These are phyloP conservation scores for Pythium chondricola DNA, from an alignment of 352 stramenopile genomes.

Conservation along the genomic window DNA sequence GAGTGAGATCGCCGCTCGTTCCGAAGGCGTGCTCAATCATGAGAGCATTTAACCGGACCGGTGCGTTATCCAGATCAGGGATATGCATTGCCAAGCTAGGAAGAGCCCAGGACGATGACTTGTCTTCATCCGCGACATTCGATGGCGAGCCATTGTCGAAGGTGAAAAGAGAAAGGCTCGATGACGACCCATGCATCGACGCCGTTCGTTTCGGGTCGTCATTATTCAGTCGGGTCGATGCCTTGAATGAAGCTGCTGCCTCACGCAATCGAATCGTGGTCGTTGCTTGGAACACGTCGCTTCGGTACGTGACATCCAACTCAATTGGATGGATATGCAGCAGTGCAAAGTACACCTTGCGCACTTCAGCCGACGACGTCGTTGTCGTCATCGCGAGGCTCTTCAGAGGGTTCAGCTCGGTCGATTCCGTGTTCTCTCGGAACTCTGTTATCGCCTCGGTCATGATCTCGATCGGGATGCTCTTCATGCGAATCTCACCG, in stretches of 20 bases:
- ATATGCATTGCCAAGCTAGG: slow-evolving; percentile 86
- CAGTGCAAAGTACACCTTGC: slow-evolving; percentile 86
- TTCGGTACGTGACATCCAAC: slow-evolving; percentile 85
- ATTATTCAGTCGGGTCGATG: slow-evolving; percentile 7
- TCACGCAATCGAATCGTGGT: slow-evolving; percentile 55
- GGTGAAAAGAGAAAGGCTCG: slow-evolving; percentile 23
- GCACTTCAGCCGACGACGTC: slow-evolving; percentile 59
- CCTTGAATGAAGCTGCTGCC: slow-evolving; percentile 26
- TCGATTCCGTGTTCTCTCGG: slow-evolving; percentile 67
- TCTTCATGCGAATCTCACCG: slow-evolving; percentile 78
- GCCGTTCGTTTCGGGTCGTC: slow-evolving; percentile 36
- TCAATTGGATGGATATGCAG: slow-evolving; percentile 86
- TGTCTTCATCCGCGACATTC: slow-evolving; percentile 27
- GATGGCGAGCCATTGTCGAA: slow-evolving; percentile 13
- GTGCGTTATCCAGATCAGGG: slow-evolving; percentile 84
- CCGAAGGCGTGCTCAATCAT: slow-evolving; percentile 89
- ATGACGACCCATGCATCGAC: slow-evolving; percentile 22
- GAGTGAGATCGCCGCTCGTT: slow-evolving; percentile 75
- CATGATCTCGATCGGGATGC: slow-evolving; percentile 78
- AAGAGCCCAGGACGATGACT: slow-evolving; percentile 66
- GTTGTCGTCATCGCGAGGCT: slow-evolving; percentile 61
- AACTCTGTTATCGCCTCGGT: slow-evolving; percentile 66
- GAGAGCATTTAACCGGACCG: slow-evolving; percentile 77
- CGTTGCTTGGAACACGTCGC: slow-evolving; percentile 75
- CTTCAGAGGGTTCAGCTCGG: slow-evolving; percentile 73